Conservation (phyloP, 306 rosid genomes). For the Delonix regia region DNA sequence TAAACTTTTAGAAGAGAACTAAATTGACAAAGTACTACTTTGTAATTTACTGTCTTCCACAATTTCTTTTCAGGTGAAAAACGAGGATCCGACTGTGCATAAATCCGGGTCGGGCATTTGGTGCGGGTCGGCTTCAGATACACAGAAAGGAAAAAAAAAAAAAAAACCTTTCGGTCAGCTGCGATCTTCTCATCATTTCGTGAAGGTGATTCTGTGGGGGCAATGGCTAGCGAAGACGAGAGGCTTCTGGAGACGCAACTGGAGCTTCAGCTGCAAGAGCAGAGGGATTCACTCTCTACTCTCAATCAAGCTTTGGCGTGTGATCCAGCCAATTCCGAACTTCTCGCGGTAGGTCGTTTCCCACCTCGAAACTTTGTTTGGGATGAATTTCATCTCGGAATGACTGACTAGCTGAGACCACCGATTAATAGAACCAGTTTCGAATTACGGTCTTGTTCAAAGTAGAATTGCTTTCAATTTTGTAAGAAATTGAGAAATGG, state of each 20-base stretch:
- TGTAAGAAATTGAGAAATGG: neutral
- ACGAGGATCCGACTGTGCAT: no score
- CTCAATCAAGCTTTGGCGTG: conserved; percentile 66
- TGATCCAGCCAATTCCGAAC: conserved; percentile 77
- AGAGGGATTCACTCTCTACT: conserved; percentile 74
- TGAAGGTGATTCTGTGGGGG: neutral
- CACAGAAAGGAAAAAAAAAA: neutral
- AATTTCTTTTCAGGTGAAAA: no score
- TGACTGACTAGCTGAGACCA: neutral
- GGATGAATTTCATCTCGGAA: neutral
- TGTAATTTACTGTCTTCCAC: no score
- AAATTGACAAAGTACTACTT: no score
- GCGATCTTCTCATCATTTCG: neutral
- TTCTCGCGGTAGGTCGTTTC: conserved; percentile 53
- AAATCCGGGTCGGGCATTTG: neutral
- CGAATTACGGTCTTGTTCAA: neutral
- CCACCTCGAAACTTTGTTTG: neutral
- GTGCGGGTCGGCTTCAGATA: neutral
- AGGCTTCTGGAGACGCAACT: conserved; percentile 83
- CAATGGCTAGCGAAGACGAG: conserved; percentile 88
- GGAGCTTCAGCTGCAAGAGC: conserved; percentile 86
- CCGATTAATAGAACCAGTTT: neutral
- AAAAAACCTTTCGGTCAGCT: no score
- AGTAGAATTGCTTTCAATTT: neutral
- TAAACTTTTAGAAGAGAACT: no score